Conservation (phyloP, 352 stramenopile genomes). For the Globisporangium alternatum region DNA sequence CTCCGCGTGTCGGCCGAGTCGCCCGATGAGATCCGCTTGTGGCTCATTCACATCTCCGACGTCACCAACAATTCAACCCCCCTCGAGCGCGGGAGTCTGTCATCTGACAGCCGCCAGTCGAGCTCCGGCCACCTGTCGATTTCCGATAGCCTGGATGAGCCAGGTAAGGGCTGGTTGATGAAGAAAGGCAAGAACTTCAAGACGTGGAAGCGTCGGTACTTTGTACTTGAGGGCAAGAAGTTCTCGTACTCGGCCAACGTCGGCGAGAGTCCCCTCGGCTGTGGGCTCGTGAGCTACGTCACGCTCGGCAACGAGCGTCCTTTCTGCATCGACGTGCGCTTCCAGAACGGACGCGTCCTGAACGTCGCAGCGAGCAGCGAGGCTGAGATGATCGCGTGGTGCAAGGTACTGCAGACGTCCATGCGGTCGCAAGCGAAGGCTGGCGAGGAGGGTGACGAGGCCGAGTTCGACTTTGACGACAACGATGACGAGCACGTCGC, state of each 20-base stretch:
- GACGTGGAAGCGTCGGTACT: conserved; percentile 66
- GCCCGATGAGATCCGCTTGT: conserved; percentile 53
- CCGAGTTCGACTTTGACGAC: conserved; percentile 54
- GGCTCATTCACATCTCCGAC: conserved; percentile 45
- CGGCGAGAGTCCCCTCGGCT: conserved; percentile 37
- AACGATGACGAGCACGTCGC: conserved; percentile 24
- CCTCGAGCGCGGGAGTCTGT: conserved; percentile 21
- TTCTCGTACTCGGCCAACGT: conserved; percentile 53
- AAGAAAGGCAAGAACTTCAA: conserved; percentile 68
- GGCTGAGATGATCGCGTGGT: conserved; percentile 62
- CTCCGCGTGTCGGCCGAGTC: conserved; percentile 68
- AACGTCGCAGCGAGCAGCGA: conserved; percentile 50
- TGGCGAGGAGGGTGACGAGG: conserved; percentile 19
- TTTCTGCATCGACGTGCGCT: conserved; percentile 64
- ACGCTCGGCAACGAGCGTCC: conserved; percentile 57
- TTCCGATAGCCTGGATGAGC: conserved; percentile 12
- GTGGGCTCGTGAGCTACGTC: conserved; percentile 48
- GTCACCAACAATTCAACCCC: conserved; percentile 21
- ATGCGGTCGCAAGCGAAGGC: conserved; percentile 27
- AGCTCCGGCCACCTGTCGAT: conserved; percentile 8
- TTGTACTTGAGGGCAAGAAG: conserved; percentile 51
- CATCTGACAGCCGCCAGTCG: conserved; percentile 2
- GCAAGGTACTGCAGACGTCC: conserved; percentile 43
- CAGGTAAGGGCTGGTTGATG: conserved; percentile 42
- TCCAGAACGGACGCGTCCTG: conserved; percentile 64